These are phyloP conservation scores for Paraconiothyrium sp. DNA, from an alignment of 2,329 filamentous ascomycete species.

Conservation along the genomic window DNA sequence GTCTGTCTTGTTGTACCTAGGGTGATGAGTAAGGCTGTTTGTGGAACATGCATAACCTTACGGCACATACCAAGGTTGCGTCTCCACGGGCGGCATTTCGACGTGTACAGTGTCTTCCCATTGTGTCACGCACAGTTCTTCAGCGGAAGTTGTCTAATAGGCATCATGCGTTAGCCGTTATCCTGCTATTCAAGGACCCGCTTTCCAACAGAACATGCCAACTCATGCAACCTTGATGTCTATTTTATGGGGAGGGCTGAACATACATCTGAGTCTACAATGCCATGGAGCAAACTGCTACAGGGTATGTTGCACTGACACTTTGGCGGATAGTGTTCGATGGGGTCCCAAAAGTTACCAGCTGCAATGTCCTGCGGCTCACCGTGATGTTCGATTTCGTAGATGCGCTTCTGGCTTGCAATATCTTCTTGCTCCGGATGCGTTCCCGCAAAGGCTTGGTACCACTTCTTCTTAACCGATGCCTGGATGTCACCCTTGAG, in stretches of 20 bases:
- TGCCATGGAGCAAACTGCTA: neutral
- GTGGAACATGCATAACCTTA: neutral
- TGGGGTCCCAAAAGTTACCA: slow-evolving; percentile 10
- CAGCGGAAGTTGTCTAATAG: neutral
- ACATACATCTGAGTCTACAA: slow-evolving; percentile 5
- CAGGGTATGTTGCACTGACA: slow-evolving; percentile 11
- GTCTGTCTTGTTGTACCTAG: neutral
- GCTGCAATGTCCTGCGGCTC: neutral
- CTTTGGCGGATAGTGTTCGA: slow-evolving; percentile 18
- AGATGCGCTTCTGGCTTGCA: slow-evolving; percentile 2
- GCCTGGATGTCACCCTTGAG: slow-evolving; percentile 25
- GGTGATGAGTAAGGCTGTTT: neutral
- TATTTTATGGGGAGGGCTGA: neutral
- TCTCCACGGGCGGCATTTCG: neutral
- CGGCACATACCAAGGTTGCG: neutral
- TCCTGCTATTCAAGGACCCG: neutral
- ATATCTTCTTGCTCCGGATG: slow-evolving; percentile 9
- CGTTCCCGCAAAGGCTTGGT: slow-evolving; percentile 15
- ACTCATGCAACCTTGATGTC: neutral
- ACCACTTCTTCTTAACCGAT: slow-evolving; percentile 32
- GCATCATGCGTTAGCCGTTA: neutral
- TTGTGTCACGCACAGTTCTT: neutral
- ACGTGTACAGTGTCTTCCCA: neutral
- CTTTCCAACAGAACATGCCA: neutral
- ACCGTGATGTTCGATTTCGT: slow-evolving; percentile 14